Base-by-base conservation (phyloP, 306 rosid genomes). In the Cicer judaicum region DNA sequence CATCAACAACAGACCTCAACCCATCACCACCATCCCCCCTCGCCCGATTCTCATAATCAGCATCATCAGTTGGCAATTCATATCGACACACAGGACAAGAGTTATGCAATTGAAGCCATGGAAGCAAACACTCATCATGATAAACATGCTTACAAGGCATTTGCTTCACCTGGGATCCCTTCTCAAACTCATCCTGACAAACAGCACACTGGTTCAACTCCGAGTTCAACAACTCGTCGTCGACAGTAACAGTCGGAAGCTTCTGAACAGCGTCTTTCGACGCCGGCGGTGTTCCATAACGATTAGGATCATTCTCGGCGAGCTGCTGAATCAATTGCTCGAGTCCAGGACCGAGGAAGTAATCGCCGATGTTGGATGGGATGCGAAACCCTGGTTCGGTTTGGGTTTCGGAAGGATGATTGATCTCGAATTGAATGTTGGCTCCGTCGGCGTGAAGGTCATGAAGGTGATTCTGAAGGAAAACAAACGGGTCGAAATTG, bases 321-420 rank as follows among this genome's bases (percentile, higher is more conserved):
- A 94, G 92, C 84, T 91, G 98, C 72, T 94, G 98, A 53, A 94
- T 94, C 89, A 94, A 78, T 66, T 94, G 98, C 87, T 94, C 98
- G 3, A 94, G 86, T 2, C 98, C 98, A 0, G 97, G 96, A 12
- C 98, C 97, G 1, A 94, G 91, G 57, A 90, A 91, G 88, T 94
- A 94, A 74, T 94, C 98, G 7, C 98, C 98, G 6, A 94, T 61
- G 77, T 88, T 91, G 29, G 82, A 6, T 0, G 92, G 76, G 1
- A 82, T 75, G 9, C 89, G 93, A 21, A 89, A 79, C 18, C 82
- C 82, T 1, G 85, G 74, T 36, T 91, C 97, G 1, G 90, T 85
- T 18, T 88, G 96, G 1, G 90, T 84, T 18, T 89, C 97, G 1
- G 90, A 86, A 70, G 71, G 75, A 34, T 70, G 54, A 16, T 78